Base-by-base conservation (phyloP, 306 rosid species). In the Pterocarpus macrocarpus region DNA sequence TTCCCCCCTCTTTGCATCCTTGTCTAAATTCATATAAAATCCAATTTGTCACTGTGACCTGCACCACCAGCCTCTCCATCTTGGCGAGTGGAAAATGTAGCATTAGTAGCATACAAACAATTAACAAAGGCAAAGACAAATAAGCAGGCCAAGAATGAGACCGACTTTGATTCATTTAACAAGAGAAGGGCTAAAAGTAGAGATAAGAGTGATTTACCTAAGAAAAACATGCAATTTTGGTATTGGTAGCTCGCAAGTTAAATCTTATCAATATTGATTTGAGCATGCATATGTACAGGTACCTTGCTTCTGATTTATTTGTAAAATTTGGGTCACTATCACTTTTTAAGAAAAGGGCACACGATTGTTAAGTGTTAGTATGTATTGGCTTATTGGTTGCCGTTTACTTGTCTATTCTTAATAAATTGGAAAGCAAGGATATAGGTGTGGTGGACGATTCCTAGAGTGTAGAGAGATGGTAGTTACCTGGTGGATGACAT, bases 211-310 rank as follows among this genome's bases (percentile, higher is more conserved):
- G 94, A 83, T 62, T 66, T 77, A 32, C 84, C 92, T 44, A 82
- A 50, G 5, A 12, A 50, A n/a, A 50, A 50, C 56, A 4, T 50
- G 16, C n/a, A 12, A 50, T 12, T 50, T 4, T 50, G 56, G n/a
- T 50, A n/a, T 50, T 13, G 56, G 56, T 12, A 50, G 56, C n/a
- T 50, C 1, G 16, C 56, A 2, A 69, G 80, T 84, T 91, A 64
- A 91, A 91, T 81, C 88, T 87, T 36, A 44, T 64, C 34, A 91
- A 88, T 79, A 88, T 91, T 62, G 84, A 38, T 86, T 86, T 69
- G 86, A 55, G 5, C 28, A n/a, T 88, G 7, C 90, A 91, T 30
- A 59, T 59, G 5, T 61, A 50, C 22, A 28, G 1, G 6, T 61
- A 30, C 38, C 2, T 61, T 2, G 13, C 66, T 38, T 52, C 17